Evolutionary conservation across 2,329 filamentous ascomycete genomes (phyloP).

Genomic region (Microdochium nivale): DNA sequence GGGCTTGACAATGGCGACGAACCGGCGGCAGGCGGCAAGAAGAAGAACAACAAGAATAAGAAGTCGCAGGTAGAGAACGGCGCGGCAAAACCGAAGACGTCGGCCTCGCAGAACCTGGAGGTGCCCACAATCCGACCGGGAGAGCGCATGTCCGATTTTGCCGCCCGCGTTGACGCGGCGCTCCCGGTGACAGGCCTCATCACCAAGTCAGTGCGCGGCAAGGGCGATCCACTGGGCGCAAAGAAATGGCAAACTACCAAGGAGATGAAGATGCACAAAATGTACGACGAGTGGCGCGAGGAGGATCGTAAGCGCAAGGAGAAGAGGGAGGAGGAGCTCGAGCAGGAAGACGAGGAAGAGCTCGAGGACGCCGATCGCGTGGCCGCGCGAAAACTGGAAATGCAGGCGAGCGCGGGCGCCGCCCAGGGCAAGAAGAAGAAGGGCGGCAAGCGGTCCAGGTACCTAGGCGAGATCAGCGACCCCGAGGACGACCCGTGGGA

Average conservation of each 20-base stretch:
- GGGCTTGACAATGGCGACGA: conserved; percentile 65
- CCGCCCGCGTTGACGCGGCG: conserved; percentile 73
- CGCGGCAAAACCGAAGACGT: conserved; percentile 8
- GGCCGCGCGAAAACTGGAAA: conserved; percentile 37
- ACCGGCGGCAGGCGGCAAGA: conserved; percentile 18
- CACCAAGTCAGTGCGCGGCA: conserved; percentile 50
- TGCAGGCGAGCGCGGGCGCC: conserved; percentile 27
- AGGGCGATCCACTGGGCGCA: conserved; percentile 54
- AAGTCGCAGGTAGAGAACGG: conserved; percentile 10
- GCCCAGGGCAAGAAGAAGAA: conserved; percentile 29
- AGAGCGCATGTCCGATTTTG: conserved; percentile 75
- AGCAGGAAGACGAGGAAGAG: conserved; percentile 54
- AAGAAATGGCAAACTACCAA: conserved; percentile 70
- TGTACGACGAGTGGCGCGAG: conserved; percentile 70
- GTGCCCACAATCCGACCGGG: conserved; percentile 69
- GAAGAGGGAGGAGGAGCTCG: conserved; percentile 55
- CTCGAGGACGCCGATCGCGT: conserved; percentile 48
- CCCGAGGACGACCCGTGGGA: conserved; percentile 69
- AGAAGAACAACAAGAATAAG: conserved; percentile 13
- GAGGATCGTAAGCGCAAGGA: conserved; percentile 57
- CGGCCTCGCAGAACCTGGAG: conserved; percentile 17
- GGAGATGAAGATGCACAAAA: conserved; percentile 73
- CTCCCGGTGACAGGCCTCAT: conserved; percentile 67
- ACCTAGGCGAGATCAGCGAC: conserved; percentile 32
- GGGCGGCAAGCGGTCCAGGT: conserved; percentile 29